Percentiles rank a stretch among this genome's conserved stretches.
Evolutionary conservation across 2,329 filamentous ascomycete species (phyloP).

Genomic region (Exophiala phaeomuriformis): DNA sequence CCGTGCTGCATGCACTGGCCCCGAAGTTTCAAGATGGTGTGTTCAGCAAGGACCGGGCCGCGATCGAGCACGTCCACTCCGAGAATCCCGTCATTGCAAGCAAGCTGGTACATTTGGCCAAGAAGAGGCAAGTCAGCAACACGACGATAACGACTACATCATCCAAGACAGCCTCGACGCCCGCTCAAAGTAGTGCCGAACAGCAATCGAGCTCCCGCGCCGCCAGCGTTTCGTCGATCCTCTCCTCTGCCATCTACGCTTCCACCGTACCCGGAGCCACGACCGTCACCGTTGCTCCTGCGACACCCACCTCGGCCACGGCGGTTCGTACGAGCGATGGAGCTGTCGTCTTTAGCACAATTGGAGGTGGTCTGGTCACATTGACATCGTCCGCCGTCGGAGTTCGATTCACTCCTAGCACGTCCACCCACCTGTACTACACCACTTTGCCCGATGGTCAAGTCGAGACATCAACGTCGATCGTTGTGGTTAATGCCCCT

Average conservation of each 20-base stretch:
- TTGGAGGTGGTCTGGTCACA: slow-evolving; percentile 29
- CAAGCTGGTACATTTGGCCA: slow-evolving; percentile 57
- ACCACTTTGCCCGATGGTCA: slow-evolving; percentile 39
- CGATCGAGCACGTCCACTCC: slow-evolving; percentile 56
- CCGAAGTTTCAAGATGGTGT: slow-evolving; percentile 61
- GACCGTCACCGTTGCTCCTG: slow-evolving; percentile 25
- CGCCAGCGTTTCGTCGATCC: slow-evolving; percentile 24
- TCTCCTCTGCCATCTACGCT: slow-evolving; percentile 24
- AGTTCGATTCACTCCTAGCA: slow-evolving; percentile 30
- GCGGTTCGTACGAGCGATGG: slow-evolving; percentile 24
- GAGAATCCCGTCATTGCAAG: slow-evolving; percentile 56
- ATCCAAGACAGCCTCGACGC: slow-evolving; percentile 19
- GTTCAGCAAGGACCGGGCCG: slow-evolving; percentile 57
- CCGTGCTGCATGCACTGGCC: slow-evolving; percentile 57
- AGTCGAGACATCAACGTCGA: slow-evolving; percentile 38
- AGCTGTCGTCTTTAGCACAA: slow-evolving; percentile 28
- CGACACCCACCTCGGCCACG: slow-evolving; percentile 21
- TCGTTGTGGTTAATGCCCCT: slow-evolving; percentile 39
- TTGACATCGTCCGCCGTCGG: slow-evolving; percentile 25
- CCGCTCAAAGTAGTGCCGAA: slow-evolving; percentile 24
- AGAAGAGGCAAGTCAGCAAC: slow-evolving; percentile 45
- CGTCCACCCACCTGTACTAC: slow-evolving; percentile 37
- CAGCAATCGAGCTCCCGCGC: slow-evolving; percentile 17
- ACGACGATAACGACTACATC: slow-evolving; percentile 27
- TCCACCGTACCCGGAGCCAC: slow-evolving; percentile 24